These are phyloP conservation scores for Penicillium mononematosum DNA, from an alignment of 495 filamentous ascomycete species.

Conservation along the genomic window DNA sequence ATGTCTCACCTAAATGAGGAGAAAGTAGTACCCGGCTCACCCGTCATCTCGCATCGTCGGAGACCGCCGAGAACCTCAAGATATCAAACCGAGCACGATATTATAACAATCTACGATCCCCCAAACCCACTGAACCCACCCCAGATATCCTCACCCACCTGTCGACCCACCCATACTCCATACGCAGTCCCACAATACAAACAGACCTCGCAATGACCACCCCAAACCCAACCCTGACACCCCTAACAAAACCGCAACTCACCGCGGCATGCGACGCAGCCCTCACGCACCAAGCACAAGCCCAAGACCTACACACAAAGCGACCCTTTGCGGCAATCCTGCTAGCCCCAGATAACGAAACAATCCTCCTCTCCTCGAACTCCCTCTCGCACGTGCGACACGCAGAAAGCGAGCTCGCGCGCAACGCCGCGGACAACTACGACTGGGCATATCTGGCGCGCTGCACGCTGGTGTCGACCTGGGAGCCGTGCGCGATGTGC, in stretches of 20 bases:
- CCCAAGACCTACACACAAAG: conserved; percentile 44
- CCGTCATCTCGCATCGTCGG: conserved; percentile 17
- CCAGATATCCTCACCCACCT: not conserved
- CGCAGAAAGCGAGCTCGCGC: conserved; percentile 51
- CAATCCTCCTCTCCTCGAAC: conserved; percentile 45
- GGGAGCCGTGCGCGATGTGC: conserved; percentile 60
- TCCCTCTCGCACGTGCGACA: conserved; percentile 58
- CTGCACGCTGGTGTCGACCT: conserved; percentile 53
- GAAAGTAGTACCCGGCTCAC: conserved; percentile 11
- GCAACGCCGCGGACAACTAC: conserved; percentile 51
- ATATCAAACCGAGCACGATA: not conserved
- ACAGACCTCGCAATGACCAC: not conserved
- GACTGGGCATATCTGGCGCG: conserved; percentile 46
- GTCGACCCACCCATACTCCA: not conserved
- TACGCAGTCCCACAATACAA: not conserved
- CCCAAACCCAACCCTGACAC: conserved; percentile 4
- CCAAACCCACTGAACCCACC: conserved; percentile 8
- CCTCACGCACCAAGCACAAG: conserved; percentile 39
- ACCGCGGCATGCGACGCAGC: conserved; percentile 34
- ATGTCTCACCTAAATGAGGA: conserved; percentile 10
- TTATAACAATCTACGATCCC: not conserved
- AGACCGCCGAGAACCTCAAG: conserved; percentile 17
- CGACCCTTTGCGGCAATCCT: conserved; percentile 51
- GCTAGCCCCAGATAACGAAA: conserved; percentile 49
- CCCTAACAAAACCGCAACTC: conserved; percentile 31